These are phyloP conservation scores for Leptographium lundbergii DNA, from an alignment of 2,329 filamentous ascomycete species.

Conservation along the genomic window DNA sequence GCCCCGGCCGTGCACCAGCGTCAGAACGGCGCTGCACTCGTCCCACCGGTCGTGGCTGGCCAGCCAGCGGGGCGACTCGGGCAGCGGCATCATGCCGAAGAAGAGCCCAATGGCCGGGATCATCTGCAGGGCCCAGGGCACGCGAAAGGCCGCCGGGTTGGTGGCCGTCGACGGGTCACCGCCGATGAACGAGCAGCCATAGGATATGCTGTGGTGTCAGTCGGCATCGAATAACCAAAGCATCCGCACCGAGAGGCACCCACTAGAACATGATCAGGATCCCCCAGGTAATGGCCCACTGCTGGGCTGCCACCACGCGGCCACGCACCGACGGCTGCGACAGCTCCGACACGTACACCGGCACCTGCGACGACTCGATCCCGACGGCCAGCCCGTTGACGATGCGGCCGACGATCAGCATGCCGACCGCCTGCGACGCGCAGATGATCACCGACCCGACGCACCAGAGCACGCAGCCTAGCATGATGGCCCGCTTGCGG, in stretches of 20 bases:
- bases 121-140: slow-evolving; percentile 36
- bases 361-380: slow-evolving; percentile 60
- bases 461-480: slow-evolving; percentile 37
- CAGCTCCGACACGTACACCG: slow-evolving; percentile 57
- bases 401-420: slow-evolving; percentile 55
- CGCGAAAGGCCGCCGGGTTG: slow-evolving; percentile 33
- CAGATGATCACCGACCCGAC: slow-evolving; percentile 34
- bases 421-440: slow-evolving; percentile 33
- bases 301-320: slow-evolving; percentile 30
- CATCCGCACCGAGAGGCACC: not conserved
- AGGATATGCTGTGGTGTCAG: slow-evolving; percentile 21
- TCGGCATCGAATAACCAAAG: too few relatives aligned
- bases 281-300: slow-evolving; percentile 21
- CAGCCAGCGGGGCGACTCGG: slow-evolving; percentile 38
- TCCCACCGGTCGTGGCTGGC: slow-evolving; percentile 34
- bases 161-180: slow-evolving; percentile 9
- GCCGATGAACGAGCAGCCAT: slow-evolving; percentile 29
- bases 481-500: slow-evolving; percentile 36
- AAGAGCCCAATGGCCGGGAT: slow-evolving; percentile 30
- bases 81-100: slow-evolving; percentile 28
- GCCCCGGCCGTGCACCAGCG: slow-evolving; percentile 50
- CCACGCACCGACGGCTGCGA: slow-evolving; percentile 34
- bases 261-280: slow-evolving; percentile 32
- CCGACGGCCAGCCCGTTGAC: slow-evolving; percentile 62
- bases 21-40: slow-evolving; percentile 33